Evolutionary conservation across 192 early-diverging fungal species (phyloP), one percentile per base, ranked within the genome.

Genomic region (Entomortierella parvispora): DNA sequence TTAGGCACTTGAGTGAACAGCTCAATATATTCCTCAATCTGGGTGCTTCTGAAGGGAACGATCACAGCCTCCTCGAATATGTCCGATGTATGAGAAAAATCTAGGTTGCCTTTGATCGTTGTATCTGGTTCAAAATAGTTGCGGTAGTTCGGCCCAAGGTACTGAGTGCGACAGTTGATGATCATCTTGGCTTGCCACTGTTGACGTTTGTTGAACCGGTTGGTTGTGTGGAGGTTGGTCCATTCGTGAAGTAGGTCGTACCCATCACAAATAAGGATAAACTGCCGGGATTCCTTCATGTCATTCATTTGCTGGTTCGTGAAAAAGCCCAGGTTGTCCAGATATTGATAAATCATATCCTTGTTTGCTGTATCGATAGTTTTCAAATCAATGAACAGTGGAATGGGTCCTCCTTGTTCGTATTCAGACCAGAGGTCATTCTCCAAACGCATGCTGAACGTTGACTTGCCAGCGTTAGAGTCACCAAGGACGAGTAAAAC

Each of bases 131-230:
- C 1, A 8, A 50, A 50, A 22, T 22, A 22, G 6, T 25, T 8
- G 48, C 15, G 15, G 8, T 22, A 50, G 20, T 23, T 25, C 9
- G 5, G 48, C 11, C 48, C 20, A 23, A 50, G 48, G 48, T 22
- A 50, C 20, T 50, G 48, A 23, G 48, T 50, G 9, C 48, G n/a
- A 8, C 48, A 50, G 25, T 22, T 50, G 48, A 50, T 50, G 37
- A 40, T 12, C 37, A 40, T 40, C 37, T 40, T 40, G 37, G 37
- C 12, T 5, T 40, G 5, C 37, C 48, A 50, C 20, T 50, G 48
- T 23, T 22, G n/a, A 25, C n/a, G 48, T 2, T 23, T 17, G 20
- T 50, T 50, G 2, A 50, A 23, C n/a, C 18, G 6, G 48, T 50
- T 50, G 48, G 12, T 23, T 8, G 1, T 50, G 48, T 50, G 48